Evolutionary conservation across 1,139 yeast genomes (phyloP).

Genomic region (Kazachstania sp.): DNA sequence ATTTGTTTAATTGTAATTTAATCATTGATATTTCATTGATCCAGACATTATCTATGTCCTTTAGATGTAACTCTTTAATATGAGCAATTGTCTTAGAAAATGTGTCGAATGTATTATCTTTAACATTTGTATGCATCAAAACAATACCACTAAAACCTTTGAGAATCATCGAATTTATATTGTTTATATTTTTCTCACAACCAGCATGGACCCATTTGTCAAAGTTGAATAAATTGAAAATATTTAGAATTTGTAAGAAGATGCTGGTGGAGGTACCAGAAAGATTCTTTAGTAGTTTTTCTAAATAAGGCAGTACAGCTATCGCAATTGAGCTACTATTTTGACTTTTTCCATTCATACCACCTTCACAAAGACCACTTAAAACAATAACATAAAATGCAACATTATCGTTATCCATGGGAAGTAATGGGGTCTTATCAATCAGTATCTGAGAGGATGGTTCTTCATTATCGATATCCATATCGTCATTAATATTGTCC

Average conservation of each 20-base stretch:
- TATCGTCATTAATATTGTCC: slow-evolving; percentile 7
- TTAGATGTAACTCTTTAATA: slow-evolving; percentile 15
- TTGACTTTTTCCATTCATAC: slow-evolving; percentile 17
- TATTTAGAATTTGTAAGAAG: slow-evolving; percentile 19
- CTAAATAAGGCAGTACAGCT: slow-evolving; percentile 20
- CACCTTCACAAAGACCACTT: slow-evolving; percentile 29
- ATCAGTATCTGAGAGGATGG: slow-evolving; percentile 6
- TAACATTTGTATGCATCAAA: slow-evolving; percentile 7
- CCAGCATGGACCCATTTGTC: slow-evolving; percentile 29
- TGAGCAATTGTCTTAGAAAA: slow-evolving; percentile 18
- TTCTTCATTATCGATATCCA: slow-evolving; percentile 9
- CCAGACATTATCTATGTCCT: slow-evolving; percentile 22
- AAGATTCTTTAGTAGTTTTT: slow-evolving; percentile 17
- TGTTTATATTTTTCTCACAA: slow-evolving; percentile 16
- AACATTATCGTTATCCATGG: slow-evolving; percentile 17
- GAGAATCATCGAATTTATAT: slow-evolving; percentile 16
- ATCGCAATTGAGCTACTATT: slow-evolving; percentile 16
- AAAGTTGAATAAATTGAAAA: slow-evolving; percentile 20
- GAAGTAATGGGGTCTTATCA: slow-evolving; percentile 16
- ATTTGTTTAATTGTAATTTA: slow-evolving; percentile 20
- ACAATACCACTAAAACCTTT: slow-evolving; percentile 19
- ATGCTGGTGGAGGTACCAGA: slow-evolving; percentile 22
- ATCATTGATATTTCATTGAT: slow-evolving; percentile 18
- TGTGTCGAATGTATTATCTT: slow-evolving; percentile 12
- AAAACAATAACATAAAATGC: slow-evolving; percentile 25